Evolutionary conservation across 164 flowering plant species (phyloP).

Genomic region (Kingdonia uniflora): DNA sequence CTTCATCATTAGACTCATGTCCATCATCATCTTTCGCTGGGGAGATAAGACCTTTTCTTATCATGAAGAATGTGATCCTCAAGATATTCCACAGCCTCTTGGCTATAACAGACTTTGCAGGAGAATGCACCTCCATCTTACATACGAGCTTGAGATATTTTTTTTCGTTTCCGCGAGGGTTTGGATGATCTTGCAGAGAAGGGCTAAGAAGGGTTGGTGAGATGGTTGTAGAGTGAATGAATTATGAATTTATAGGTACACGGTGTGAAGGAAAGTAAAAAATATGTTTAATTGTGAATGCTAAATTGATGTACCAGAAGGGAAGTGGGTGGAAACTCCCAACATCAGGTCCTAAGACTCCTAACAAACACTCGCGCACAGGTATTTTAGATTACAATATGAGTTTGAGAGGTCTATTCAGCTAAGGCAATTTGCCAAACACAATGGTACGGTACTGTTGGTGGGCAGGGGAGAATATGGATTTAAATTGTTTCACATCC

Average conservation of each 20-base stretch:
- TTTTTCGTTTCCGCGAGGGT: slow-evolving; percentile 16
- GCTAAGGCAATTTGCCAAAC: too few relatives aligned
- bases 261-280: background rate
- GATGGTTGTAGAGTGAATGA: background rate
- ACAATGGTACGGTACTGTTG: too few relatives aligned
- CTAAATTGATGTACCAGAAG: too few relatives aligned
- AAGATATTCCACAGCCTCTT: slow-evolving; percentile 43
- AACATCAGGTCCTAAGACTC: background rate
- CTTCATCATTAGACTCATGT: slow-evolving; percentile 43
- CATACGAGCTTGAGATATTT: background rate
- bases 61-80: slow-evolving; percentile 34
- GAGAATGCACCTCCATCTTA: slow-evolving; percentile 25
- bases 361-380: background rate
- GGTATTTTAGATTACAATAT: background rate
- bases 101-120: slow-evolving; percentile 19
- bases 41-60: slow-evolving; percentile 34
- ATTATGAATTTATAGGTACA: slow-evolving; percentile 4
- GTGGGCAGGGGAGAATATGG: background rate
- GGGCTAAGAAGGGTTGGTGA: slow-evolving; percentile 4
- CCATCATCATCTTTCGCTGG: slow-evolving; percentile 41
- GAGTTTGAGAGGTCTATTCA: too few relatives aligned
- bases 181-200: slow-evolving; percentile 15
- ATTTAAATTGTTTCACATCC: background rate
- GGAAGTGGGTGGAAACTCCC: slow-evolving; percentile 10
- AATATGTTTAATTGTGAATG: too few relatives aligned